Evolutionary conservation across 345 rosid species (phyloP).

Genomic region (Psidium friedrichsthalianum): DNA sequence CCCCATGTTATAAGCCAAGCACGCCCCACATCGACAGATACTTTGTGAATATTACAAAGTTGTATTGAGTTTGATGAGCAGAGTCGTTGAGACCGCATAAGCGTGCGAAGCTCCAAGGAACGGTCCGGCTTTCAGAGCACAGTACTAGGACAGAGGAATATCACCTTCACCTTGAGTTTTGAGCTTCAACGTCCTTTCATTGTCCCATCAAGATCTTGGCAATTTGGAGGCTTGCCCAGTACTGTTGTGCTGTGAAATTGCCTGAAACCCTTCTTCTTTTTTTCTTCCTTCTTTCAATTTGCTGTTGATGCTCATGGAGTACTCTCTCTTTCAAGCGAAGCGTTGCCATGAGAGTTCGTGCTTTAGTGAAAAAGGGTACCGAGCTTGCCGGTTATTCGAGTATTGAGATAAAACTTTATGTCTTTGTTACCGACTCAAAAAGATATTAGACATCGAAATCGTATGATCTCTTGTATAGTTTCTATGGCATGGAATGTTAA

Average conservation of each 20-base stretch:
- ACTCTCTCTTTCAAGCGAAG: not conserved
- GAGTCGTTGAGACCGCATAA: conserved; percentile 8
- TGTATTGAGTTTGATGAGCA: not conserved
- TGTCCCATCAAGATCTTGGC: not conserved
- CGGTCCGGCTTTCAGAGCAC: conserved; percentile 1
- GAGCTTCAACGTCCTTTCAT: not conserved
- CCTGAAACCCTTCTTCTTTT: not conserved
- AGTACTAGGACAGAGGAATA: not conserved
- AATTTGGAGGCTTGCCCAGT: not conserved
- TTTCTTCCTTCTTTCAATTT: not conserved
- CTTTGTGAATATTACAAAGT: not conserved
- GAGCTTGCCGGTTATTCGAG: not conserved
- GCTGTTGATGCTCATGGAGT: not conserved
- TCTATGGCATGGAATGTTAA: too few species aligned
- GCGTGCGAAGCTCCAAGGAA: not conserved
- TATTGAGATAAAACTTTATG: not conserved
- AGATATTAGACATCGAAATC: not conserved
- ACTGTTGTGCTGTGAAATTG: not conserved
- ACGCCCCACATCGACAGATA: not conserved
- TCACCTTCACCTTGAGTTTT: not conserved
- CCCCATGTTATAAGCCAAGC: not conserved
- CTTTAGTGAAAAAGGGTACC: not conserved
- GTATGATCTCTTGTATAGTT: not conserved
- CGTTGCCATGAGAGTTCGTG: not conserved
- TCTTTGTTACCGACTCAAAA: not conserved